Evolutionary conservation across 306 rosid genomes (phyloP).

Genomic region (Prunus salicina): DNA sequence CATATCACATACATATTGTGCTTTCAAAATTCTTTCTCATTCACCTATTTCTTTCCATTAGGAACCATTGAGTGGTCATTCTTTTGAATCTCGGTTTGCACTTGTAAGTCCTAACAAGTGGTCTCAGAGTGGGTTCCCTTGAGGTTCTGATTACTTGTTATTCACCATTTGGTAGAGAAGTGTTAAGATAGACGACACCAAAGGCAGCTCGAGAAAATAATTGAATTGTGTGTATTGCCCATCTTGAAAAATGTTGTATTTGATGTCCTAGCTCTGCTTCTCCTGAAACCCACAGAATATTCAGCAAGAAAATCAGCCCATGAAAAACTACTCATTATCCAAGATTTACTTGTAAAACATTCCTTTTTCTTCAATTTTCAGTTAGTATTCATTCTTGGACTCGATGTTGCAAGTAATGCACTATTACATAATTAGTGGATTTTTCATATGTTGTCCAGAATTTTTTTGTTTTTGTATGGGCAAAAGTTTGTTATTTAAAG

Average conservation of each 20-base stretch:
- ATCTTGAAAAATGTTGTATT: background rate
- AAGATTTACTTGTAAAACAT: background rate
- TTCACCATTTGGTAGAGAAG: background rate
- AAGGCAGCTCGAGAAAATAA: background rate
- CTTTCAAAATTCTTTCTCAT: background rate
- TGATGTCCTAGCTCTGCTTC: background rate
- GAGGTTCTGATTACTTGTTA: background rate
- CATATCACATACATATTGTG: too few relatives aligned
- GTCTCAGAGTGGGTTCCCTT: background rate
- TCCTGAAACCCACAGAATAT: background rate
- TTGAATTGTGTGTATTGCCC: background rate
- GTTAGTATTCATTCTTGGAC: background rate
- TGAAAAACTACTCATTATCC: background rate
- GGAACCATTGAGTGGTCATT: background rate
- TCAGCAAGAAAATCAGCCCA: background rate
- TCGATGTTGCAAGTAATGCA: background rate
- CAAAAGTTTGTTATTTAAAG: too few relatives aligned
- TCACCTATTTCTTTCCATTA: background rate
- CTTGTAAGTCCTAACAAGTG: background rate
- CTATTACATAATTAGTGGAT: background rate
- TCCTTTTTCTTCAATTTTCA: background rate
- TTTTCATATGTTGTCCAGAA: background rate
- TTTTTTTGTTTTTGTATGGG: background rate
- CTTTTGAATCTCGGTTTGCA: background rate
- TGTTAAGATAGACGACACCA: background rate